phyloP scores from a whole-genome alignment of 2,329 filamentous ascomycete species.

The Cercospora janseana region DNA sequence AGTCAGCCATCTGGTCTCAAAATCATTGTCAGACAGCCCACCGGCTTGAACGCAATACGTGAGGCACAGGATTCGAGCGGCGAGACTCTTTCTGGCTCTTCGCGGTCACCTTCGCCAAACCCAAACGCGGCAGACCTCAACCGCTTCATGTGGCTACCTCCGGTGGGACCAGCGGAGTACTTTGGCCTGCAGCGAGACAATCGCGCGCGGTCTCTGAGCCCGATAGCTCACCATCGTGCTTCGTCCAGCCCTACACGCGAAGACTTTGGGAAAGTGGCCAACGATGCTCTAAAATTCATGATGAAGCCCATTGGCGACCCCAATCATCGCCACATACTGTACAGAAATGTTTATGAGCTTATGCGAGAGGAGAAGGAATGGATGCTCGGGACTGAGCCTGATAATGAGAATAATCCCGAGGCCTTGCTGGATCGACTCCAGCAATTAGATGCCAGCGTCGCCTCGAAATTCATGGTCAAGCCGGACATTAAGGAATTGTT shows the following conservation, averaged over 20 bases:
- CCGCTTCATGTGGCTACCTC: conserved; percentile 24
- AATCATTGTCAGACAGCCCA: conserved; percentile 23
- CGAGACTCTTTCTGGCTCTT: conserved; percentile 23
- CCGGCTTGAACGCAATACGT: conserved; percentile 20
- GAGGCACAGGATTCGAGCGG: conserved; percentile 26
- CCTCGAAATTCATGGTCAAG: conserved; percentile 36
- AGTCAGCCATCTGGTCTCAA: conserved; percentile 18
- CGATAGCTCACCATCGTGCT: conserved; percentile 14
- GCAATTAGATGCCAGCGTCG: conserved; percentile 27
- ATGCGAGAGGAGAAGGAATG: conserved; percentile 28
- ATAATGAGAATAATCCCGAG: conserved; percentile 29
- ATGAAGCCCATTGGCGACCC: conserved; percentile 28
- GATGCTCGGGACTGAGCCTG: conserved; percentile 32
- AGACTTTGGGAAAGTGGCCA: neutral
- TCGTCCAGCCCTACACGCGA: conserved; percentile 6
- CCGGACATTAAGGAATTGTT: conserved; percentile 34
- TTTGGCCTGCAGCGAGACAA: conserved; percentile 21
- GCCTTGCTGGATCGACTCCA: conserved; percentile 29
- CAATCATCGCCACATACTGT: conserved; percentile 26
- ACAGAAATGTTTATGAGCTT: conserved; percentile 32
- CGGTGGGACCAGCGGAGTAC: conserved; percentile 22
- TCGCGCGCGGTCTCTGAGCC: conserved; percentile 24
- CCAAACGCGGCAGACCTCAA: conserved; percentile 11
- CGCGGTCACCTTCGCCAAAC: conserved; percentile 25
- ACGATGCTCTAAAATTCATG: conserved; percentile 24